A percentile compares a stretch with the other conserved stretches of the same genome.
Evolutionary conservation across 2,329 filamentous ascomycete species (phyloP).

Genomic region (Teratosphaeria pseudoeucalypti): DNA sequence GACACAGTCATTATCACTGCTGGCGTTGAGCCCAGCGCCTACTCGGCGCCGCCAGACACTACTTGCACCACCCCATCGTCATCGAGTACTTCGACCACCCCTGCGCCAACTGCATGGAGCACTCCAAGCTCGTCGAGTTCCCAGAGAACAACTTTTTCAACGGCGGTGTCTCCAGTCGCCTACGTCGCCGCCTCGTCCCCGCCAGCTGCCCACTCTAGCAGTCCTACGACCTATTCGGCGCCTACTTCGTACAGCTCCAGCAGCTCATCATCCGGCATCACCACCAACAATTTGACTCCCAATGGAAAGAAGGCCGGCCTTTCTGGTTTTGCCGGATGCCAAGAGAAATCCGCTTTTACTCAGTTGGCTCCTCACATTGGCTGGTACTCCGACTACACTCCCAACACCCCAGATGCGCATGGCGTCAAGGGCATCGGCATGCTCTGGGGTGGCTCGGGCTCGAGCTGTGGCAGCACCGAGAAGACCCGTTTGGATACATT

Average conservation of each 20-base stretch:
- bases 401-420: conserved; percentile 11
- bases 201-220: background rate
- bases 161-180: background rate
- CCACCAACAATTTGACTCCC: conserved; percentile 6
- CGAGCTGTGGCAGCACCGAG: conserved; percentile 6
- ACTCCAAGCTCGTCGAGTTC: background rate
- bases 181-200: background rate
- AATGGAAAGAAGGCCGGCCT: conserved; percentile 18
- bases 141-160: background rate
- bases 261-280: conserved; percentile 4
- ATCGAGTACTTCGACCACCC: background rate
- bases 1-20: background rate
- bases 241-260: background rate
- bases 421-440: conserved; percentile 17
- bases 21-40: background rate
- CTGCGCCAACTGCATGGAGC: background rate
- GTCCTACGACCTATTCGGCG: conserved; percentile 2
- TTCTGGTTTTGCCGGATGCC: conserved; percentile 17
- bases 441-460: conserved; percentile 17
- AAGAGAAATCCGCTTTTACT: conserved; percentile 9
- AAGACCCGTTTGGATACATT: conserved; percentile 11
- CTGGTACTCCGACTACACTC: conserved; percentile 22
- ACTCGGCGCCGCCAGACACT: conserved; percentile 1
- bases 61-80: background rate
- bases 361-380: conserved; percentile 15